phyloP scores from a whole-genome alignment of 345 rosid species.

The Punica granatum region DNA sequence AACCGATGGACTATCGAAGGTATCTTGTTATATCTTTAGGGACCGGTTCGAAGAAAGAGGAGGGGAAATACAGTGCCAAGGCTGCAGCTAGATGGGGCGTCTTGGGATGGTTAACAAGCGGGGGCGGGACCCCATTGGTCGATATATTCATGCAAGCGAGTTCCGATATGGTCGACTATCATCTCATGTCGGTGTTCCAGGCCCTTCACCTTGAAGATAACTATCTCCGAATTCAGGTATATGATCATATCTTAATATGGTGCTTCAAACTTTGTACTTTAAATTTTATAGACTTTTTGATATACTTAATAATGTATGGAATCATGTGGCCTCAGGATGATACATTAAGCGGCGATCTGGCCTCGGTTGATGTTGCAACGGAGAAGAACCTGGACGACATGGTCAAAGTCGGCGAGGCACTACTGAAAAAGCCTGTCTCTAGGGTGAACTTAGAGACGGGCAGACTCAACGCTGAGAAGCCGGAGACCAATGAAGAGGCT shows the following conservation, averaged over 20 bases:
- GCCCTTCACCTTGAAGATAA: constrained; percentile 24
- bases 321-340: constrained; percentile 29
- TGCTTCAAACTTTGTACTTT: too few relatives aligned
- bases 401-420: constrained; percentile 33
- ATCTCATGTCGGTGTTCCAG: constrained; percentile 28
- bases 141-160: constrained; percentile 45
- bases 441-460: constrained; percentile 43
- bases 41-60: constrained; percentile 22
- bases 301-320: background rate
- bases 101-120: constrained; percentile 30
- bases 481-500: constrained; percentile 35
- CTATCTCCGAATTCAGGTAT: constrained; percentile 43
- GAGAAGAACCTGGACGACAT: constrained; percentile 38
- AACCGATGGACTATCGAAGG: constrained; percentile 27
- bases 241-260: background rate
- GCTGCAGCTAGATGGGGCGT: constrained; percentile 38
- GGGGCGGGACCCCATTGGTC: constrained; percentile 22
- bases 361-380: constrained; percentile 56
- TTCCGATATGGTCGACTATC: constrained; percentile 42
- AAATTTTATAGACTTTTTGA: too few relatives aligned
- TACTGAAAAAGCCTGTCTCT: constrained; percentile 45
- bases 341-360: constrained; percentile 24
- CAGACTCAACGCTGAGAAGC: constrained; percentile 7
- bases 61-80: constrained; percentile 23
- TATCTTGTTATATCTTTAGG: constrained; percentile 34